Evolutionary conservation across 352 stramenopile species (phyloP).

Genomic region (Elongisporangium undulatum): DNA sequence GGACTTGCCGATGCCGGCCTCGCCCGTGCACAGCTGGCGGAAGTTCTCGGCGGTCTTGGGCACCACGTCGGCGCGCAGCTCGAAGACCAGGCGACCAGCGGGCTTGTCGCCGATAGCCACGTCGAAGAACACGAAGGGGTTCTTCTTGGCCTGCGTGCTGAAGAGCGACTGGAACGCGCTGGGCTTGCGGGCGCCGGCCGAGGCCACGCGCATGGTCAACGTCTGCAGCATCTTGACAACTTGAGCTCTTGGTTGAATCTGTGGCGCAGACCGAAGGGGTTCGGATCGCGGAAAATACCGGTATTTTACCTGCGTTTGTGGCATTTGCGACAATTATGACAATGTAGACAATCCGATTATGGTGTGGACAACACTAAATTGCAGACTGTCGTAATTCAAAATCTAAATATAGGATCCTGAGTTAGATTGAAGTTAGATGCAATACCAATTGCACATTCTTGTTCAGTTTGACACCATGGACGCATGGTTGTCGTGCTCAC

Average conservation of each 20-base stretch:
- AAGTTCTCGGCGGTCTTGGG: conserved; percentile 99
- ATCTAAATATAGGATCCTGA: too few relatives aligned
- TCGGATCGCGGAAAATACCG: neutral
- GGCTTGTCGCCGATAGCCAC: conserved; percentile 92
- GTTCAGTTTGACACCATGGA: too few relatives aligned
- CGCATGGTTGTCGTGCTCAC: too few relatives aligned
- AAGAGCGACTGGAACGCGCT: conserved; percentile 28
- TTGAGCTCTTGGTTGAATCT: neutral
- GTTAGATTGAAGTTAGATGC: too few relatives aligned
- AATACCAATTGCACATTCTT: too few relatives aligned
- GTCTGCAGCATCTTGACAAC: neutral
- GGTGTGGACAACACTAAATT: neutral
- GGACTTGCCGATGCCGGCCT: conserved; percentile 87
- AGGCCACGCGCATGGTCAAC: conserved; percentile 11
- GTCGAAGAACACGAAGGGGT: conserved; percentile 97
- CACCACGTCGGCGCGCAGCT: conserved; percentile 93
- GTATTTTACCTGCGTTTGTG: neutral
- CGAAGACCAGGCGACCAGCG: conserved; percentile 81
- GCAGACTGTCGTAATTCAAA: too few relatives aligned
- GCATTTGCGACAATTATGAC: neutral
- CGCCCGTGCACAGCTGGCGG: conserved; percentile 94
- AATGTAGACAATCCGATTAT: neutral
- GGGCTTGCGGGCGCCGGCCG: conserved; percentile 9
- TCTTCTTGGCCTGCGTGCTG: conserved; percentile 53
- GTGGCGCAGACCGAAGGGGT: neutral